Evolutionary conservation across 176 grass and related monocot genomes (phyloP), one percentile per base, ranked within the genome.

Genomic region (Rhipidocladum racemiflorum): DNA sequence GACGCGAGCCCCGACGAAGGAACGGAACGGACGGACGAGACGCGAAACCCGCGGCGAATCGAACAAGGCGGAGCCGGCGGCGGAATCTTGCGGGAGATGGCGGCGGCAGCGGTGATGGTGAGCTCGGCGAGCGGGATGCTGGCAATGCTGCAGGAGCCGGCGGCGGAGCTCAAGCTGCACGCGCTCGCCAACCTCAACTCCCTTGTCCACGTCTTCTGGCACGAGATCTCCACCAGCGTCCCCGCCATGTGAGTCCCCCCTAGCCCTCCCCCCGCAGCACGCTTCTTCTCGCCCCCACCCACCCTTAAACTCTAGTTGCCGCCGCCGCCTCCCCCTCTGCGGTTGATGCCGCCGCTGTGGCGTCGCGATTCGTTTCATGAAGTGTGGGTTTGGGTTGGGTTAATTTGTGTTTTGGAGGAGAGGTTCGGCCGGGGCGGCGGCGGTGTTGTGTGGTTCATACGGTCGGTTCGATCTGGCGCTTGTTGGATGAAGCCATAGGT

Each of bases 181-280:
- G 93, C 93, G 18, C 86, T 96, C 23, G 61, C 79, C 27, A 96
- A 92, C 42, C 90, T 96, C n/a, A 91, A 92, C 86, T 85, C 83
- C 50, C 85, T 91, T 62, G 93, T 92, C 79, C 90, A 88, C 72
- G 80, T 86, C 88, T 91, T 91, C 83, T 96, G 93, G 93, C 93
- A 86, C 3, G 93, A 96, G 90, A 96, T 96, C 86, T 96, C 93
- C 86, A 89, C 93, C 67, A 88, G 80, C 76, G 86, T 96, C 7
- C 89, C 88, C 32, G 81, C 85, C 71, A 92, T 96, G 93, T 92
- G 85, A 92, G 93, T 42, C 54, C 9, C 48, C 17, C 4, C 11
- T 14, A 12, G 0, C 42, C 39, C 35, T 39, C 0, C 11, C 44
- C 12, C 15, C 1, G 14, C 7, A 1, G 4, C 16, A 0, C 65